Evolutionary conservation across 75 land plant genomes (phyloP), one percentile per base, ranked within the genome.

Genomic region (Gnetum montanum): DNA sequence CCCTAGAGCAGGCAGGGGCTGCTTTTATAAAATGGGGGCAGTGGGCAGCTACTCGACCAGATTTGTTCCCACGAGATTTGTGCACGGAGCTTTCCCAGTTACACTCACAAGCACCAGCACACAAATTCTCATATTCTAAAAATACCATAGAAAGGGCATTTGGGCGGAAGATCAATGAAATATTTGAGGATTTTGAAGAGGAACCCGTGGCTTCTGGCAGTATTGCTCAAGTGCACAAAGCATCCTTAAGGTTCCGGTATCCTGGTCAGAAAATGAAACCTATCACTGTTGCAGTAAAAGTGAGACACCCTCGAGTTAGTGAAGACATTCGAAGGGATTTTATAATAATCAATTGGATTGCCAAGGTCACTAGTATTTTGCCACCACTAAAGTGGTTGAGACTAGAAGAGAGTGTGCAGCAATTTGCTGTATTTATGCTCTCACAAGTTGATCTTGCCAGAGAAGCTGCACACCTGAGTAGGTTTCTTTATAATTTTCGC

Each of bases 11-110:
- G 23, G 94, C 91, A 54, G 94, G 94, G 12, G 86, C 94, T 2
- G 91, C 94, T 29, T 88, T 88, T 25, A 88, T 88, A 2, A 88
- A 88, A 64, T 88, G 90, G 94, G 94, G 91, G 19, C 94, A 88
- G 57, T 88, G 94, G 94, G 94, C 86, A 16, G 94, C 94, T 4
- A 78, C 94, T 29, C 73, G 94, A 7, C 91, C 94, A 0, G 91
- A 86, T 70, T 67, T 88, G 40, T 88, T 88, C 43, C 86, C 94
- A 1, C 64, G 45, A 51, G 91, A 88, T 68, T 49, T 88, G 11
- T 88, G 94, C 40, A 29, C 40, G 20, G 64, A 81, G 65, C 78
- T 88, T 7, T 29, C 91, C 18, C 81, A 70, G 27, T 76, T 88
- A 27, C 94, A 88, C 24, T 66, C 79, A 0, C 67, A 80, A 50